These are phyloP conservation scores for Tolypocladium guangdongense DNA, from an alignment of 2,329 filamentous ascomycete species.

Conservation along the genomic window DNA sequence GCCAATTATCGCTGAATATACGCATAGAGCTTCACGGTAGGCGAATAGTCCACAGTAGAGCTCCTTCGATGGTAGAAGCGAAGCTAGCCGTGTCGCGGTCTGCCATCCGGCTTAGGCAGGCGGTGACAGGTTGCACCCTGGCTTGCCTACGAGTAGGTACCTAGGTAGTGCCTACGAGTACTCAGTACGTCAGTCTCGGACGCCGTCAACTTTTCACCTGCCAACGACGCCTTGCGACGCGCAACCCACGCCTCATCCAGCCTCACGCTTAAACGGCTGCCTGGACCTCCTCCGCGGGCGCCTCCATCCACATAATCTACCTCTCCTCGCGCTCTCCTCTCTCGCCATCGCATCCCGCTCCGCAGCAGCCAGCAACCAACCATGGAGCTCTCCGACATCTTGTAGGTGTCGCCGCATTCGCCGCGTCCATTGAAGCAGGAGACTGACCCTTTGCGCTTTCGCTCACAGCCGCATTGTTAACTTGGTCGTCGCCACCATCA, in stretches of 20 bases:
- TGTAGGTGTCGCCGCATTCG: constrained; percentile 45
- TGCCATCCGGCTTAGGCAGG: not conserved
- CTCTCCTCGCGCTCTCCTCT: not conserved
- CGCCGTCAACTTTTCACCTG: constrained; percentile 2
- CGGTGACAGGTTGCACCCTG: too few relatives aligned
- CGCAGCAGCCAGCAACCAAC: constrained; percentile 22
- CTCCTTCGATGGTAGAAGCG: not conserved
- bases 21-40: not conserved
- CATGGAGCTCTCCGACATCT: constrained; percentile 90
- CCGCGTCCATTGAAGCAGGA: not conserved
- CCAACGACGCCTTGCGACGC: constrained; percentile 1
- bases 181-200: constrained; percentile 4
- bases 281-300: not conserved
- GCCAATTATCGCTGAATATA: not conserved
- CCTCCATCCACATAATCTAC: not conserved
- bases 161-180: too few relatives aligned
- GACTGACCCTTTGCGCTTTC: constrained; percentile 22
- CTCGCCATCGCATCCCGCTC: not conserved
- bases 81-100: not conserved
- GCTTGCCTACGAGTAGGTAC: too few relatives aligned
- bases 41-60: not conserved
- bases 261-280: constrained; percentile 2
- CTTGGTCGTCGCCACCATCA: constrained; percentile 74
- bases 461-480: constrained; percentile 78
- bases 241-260: constrained; percentile 1